Evolutionary conservation across 73 alveolate species (phyloP).

Genomic region (Tetrahymena thermophila): DNA sequence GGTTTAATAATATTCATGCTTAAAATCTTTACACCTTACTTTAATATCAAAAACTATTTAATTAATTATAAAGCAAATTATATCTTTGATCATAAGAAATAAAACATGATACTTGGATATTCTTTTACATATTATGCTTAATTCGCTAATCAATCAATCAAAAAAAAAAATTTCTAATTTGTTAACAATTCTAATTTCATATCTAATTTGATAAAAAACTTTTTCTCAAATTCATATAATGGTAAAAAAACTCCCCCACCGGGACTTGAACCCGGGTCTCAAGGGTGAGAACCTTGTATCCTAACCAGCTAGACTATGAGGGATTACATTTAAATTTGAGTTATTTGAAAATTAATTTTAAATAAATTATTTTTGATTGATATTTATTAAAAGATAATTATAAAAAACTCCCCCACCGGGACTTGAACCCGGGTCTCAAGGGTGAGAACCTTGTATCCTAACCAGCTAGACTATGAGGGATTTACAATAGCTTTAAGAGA

Average conservation of each 20-base stretch:
- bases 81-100: neutral
- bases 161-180: neutral
- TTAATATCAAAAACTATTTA: neutral
- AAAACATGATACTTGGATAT: neutral
- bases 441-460: constrained; percentile 1
- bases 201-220: neutral
- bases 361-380: neutral
- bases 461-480: constrained; percentile 4
- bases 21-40: neutral
- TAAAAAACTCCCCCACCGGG: constrained; percentile 4
- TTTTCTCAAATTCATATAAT: too few species aligned
- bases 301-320: constrained; percentile 3
- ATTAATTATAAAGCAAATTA: neutral
- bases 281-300: constrained; percentile 4
- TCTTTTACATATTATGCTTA: neutral
- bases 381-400: neutral
- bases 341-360: neutral
- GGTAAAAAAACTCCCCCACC: neutral
- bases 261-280: constrained; percentile 8
- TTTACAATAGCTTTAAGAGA: neutral
- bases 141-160: neutral
- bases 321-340: neutral
- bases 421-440: constrained; percentile 4
- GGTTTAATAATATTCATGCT: neutral
- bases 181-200: neutral